These are phyloP conservation scores for Asterella californica DNA, from an alignment of 225 moss, liverwort and hornwort genomes.

Conservation along the genomic window DNA sequence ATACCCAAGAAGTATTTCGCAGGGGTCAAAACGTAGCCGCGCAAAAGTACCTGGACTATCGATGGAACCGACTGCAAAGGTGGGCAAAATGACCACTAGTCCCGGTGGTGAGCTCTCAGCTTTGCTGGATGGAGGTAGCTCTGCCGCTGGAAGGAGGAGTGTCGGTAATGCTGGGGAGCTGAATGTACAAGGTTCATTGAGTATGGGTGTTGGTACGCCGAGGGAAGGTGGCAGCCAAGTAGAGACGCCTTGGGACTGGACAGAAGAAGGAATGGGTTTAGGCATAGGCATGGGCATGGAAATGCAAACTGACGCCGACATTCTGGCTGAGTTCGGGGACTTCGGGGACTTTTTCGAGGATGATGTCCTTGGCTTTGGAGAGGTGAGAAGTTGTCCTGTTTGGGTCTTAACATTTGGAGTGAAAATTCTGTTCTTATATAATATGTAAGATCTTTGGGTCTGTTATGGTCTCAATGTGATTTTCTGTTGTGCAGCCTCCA, in stretches of 20 bases:
- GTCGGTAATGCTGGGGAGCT: conserved; percentile 58
- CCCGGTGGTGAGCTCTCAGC: conserved; percentile 65
- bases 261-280: conserved; percentile 82
- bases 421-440: neutral
- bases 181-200: conserved; percentile 61
- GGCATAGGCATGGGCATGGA: conserved; percentile 78
- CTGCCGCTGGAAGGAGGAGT: conserved; percentile 49
- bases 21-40: conserved; percentile 86
- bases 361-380: conserved; percentile 92
- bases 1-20: conserved; percentile 21
- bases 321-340: conserved; percentile 97
- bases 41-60: conserved; percentile 45
- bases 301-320: conserved; percentile 96
- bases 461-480: neutral
- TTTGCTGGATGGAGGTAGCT: conserved; percentile 59
- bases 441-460: neutral
- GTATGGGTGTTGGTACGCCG: conserved; percentile 66
- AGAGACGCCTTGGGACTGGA: conserved; percentile 91
- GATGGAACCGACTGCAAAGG: conserved; percentile 66
- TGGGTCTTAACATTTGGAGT: neutral
- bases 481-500: conserved; percentile 61
- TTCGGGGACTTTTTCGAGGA: conserved; percentile 98
- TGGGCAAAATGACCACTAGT: conserved; percentile 68
- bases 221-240: conserved; percentile 67
- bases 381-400: conserved; percentile 48